Percentiles rank a stretch among this genome's conserved stretches.
These are phyloP conservation scores for Wickerhamomyces sydowiorum DNA, from an alignment of 805 yeast species.

Conservation along the genomic window DNA sequence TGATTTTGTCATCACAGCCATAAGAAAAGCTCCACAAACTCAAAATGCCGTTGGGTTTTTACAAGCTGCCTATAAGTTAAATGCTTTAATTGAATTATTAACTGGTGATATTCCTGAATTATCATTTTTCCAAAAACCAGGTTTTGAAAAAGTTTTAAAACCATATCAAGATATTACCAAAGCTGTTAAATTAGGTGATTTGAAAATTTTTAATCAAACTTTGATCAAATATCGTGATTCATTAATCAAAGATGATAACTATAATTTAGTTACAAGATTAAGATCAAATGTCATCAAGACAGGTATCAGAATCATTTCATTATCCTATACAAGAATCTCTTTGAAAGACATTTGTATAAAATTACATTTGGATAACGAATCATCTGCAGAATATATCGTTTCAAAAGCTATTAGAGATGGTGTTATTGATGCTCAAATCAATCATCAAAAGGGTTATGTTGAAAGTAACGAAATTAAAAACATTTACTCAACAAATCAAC, in stretches of 20 bases:
- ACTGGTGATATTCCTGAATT: conserved; percentile 97
- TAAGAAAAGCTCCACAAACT: conserved; percentile 94
- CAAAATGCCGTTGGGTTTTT: conserved; percentile 78
- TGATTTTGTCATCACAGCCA: conserved; percentile 89
- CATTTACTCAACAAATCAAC: conserved; percentile 80
- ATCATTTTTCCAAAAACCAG: conserved; percentile 64
- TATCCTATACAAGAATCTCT: conserved; percentile 87
- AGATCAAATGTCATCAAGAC: conserved; percentile 98
- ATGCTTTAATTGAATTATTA: conserved; percentile 81
- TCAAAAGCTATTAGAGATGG: conserved; percentile 97
- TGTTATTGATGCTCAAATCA: conserved; percentile 90
- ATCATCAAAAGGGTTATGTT: conserved; percentile 88
- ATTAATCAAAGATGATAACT: conserved; percentile 73
- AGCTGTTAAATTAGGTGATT: conserved; percentile 90
- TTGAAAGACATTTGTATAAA: conserved; percentile 91
- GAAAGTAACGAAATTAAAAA: conserved; percentile 84
- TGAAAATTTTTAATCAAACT: conserved; percentile 70
- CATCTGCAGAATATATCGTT: conserved; percentile 94
- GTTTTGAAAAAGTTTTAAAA: conserved; percentile 51
- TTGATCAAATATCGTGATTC: conserved; percentile 54
- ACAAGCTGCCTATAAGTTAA: conserved; percentile 84
- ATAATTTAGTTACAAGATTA: conserved; percentile 77
- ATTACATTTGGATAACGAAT: conserved; percentile 87
- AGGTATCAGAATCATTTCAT: conserved; percentile 88
- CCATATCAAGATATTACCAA: conserved; percentile 86